Evolutionary conservation across 2,329 filamentous ascomycete species (phyloP), one percentile per base, ranked within the genome.

Genomic region (Canariomyces notabilis): DNA sequence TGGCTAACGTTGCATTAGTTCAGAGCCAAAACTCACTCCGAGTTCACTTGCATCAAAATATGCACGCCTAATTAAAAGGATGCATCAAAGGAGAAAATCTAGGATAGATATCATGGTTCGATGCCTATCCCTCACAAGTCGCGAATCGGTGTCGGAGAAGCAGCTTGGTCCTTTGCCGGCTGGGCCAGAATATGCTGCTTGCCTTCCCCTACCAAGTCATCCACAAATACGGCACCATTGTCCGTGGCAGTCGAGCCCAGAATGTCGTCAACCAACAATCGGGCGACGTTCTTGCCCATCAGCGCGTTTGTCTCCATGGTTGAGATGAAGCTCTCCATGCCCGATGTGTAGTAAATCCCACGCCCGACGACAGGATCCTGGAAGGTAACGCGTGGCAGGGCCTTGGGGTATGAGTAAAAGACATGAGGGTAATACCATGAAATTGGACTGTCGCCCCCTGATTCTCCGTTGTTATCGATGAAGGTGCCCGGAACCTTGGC

Each of bases 231-330:
- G 14, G 11, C 2, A 12, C 26, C 19, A 31, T 38, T 23, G 14
- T 23, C 16, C 12, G 26, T 20, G 18, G 26, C 16, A 15, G 26
- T n/a, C 22, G 11, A 35, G 21, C 52, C 64, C 53, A 64, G 59
- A 64, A 74, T 80, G 42, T 78, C 77, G 58, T 90, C 79, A 0
- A 82, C 73, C 37, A 91, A 72, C 44, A 93, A 67, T 52, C 74
- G 75, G 7, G 87, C 88, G 16, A 93, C 82, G 61, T 93, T 93
- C 76, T 79, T 88, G 1, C 93, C 93, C 81, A 93, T 93, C 56
- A 97, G 67, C 1, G 88, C 86, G 63, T 83, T 95, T 6, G 93
- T 96, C 72, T 98, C 93, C 93, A 98, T 97, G 0, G 89, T 95
- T 8, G 86, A 93, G 56, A 97, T 94, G 63, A 98, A 96, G 56